phyloP scores from a whole-genome alignment of 1,139 yeast species.

The Candida tetrigidarum region DNA sequence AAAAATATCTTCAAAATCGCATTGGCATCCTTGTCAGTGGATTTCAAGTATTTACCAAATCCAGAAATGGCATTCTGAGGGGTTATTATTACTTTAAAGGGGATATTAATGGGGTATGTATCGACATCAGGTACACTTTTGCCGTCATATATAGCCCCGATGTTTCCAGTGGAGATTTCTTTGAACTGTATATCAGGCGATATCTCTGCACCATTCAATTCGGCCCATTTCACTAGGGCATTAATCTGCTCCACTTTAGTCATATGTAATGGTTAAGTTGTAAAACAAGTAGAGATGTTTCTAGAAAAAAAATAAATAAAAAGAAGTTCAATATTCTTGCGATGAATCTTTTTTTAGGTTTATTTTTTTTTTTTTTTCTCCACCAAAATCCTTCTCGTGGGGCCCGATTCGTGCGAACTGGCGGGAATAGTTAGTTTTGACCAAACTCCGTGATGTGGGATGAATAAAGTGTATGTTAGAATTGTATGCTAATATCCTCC shows the following conservation, averaged over 20 bases:
- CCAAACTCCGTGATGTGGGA: no score
- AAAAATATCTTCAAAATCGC: slow-evolving; percentile 51
- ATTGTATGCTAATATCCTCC: no score
- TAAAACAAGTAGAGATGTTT: neutral
- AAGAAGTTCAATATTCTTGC: no score
- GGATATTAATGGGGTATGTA: slow-evolving; percentile 32
- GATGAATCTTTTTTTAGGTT: neutral
- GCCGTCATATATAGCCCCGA: slow-evolving; percentile 39
- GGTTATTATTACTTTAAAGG: slow-evolving; percentile 43
- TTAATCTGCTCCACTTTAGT: slow-evolving; percentile 9
- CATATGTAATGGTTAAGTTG: neutral
- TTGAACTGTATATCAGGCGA: slow-evolving; percentile 27
- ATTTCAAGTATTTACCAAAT: slow-evolving; percentile 30
- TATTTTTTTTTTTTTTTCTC: neutral
- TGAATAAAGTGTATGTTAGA: no score
- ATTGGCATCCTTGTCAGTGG: slow-evolving; percentile 35
- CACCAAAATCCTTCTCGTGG: no score
- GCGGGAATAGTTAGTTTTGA: no score
- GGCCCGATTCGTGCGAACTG: no score
- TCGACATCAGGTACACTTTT: slow-evolving; percentile 13
- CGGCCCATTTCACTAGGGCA: slow-evolving; percentile 53
- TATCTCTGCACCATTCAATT: slow-evolving; percentile 48
- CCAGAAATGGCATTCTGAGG: slow-evolving; percentile 44
- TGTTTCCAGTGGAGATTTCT: slow-evolving; percentile 30
- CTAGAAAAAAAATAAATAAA: no score